These are phyloP conservation scores for Xylaria grammica DNA, from an alignment of 495 filamentous ascomycete species.

Conservation along the genomic window DNA sequence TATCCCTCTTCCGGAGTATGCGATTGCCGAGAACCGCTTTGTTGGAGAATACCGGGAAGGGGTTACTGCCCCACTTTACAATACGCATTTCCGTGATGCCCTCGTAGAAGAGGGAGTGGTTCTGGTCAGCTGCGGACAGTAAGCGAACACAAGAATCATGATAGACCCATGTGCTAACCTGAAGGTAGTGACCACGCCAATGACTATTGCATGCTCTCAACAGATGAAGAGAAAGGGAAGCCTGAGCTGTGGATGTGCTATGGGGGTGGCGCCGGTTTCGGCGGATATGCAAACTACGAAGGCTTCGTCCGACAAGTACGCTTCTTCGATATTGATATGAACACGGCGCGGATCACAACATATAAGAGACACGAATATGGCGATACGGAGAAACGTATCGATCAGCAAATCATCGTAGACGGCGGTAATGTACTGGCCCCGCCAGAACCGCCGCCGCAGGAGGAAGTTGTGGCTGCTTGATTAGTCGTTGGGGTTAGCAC, in stretches of 20 bases:
- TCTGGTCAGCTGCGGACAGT: constrained; percentile 91
- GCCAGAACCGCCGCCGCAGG: constrained; percentile 12
- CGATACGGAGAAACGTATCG: constrained; percentile 68
- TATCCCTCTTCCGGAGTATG: constrained; percentile 92
- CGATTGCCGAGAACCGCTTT: constrained; percentile 49
- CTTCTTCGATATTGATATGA: constrained; percentile 91
- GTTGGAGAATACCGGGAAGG: constrained; percentile 74
- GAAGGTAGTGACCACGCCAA: constrained; percentile 83
- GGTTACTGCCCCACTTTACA: constrained; percentile 85
- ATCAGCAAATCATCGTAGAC: constrained; percentile 89
- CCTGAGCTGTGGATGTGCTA: constrained; percentile 98
- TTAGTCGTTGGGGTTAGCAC: not conserved
- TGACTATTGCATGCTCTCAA: constrained; percentile 85
- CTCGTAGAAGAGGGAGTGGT: constrained; percentile 81
- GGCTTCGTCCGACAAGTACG: constrained; percentile 83
- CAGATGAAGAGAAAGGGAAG: constrained; percentile 54
- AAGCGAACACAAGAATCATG: constrained; percentile 41
- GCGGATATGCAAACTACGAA: constrained; percentile 90
- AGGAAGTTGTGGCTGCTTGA: not conserved
- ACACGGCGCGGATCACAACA: constrained; percentile 81
- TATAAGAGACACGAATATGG: constrained; percentile 93
- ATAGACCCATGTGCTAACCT: constrained; percentile 17
- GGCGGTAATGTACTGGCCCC: constrained; percentile 66
- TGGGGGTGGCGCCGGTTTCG: constrained; percentile 85
- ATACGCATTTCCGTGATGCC: constrained; percentile 86